phyloP scores from a whole-genome alignment of 805 yeast species.

The Saturnispora zaruensis region DNA sequence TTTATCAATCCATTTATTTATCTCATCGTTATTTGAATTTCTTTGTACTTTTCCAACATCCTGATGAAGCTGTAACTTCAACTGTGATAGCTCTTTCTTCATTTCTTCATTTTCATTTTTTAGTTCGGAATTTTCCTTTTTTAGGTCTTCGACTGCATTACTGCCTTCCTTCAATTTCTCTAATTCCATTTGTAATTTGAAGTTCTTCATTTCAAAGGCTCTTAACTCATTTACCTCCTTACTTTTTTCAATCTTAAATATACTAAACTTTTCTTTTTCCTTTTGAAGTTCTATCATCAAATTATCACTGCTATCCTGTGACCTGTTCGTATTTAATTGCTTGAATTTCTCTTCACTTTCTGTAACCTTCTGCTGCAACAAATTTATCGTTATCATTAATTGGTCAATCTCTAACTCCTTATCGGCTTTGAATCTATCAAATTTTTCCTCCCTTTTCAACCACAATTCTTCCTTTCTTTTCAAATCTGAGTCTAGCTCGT shows the following conservation, averaged over 20 bases:
- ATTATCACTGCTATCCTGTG: not conserved
- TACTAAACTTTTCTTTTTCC: slow-evolving; percentile 5
- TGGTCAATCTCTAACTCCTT: slow-evolving; percentile 50
- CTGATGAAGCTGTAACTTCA: slow-evolving; percentile 1
- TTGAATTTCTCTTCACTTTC: slow-evolving; percentile 36
- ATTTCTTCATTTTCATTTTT: slow-evolving; percentile 8
- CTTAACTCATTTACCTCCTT: slow-evolving; percentile 13
- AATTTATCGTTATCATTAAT: slow-evolving; percentile 48
- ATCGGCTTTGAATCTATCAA: slow-evolving; percentile 37
- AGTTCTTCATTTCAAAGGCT: slow-evolving; percentile 16
- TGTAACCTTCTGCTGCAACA: slow-evolving; percentile 45
- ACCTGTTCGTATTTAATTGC: not conserved
- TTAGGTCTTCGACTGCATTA: not conserved
- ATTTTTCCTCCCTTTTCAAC: slow-evolving; percentile 36
- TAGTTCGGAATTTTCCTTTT: not conserved
- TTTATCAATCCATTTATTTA: slow-evolving; percentile 6
- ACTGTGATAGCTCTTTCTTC: not conserved
- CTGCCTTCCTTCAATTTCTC: slow-evolving; percentile 9
- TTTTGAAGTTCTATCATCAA: not conserved
- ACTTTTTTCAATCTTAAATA: slow-evolving; percentile 11
- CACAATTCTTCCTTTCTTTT: slow-evolving; percentile 39
- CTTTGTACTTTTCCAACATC: slow-evolving; percentile 1
- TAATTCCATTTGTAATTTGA: slow-evolving; percentile 12
- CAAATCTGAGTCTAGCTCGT: slow-evolving; percentile 39
- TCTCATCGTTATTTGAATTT: not conserved